Percentiles rank a stretch among this genome's conserved stretches.
Conservation (phyloP, 352 stramenopile species). For the Bremia lactucae region DNA sequence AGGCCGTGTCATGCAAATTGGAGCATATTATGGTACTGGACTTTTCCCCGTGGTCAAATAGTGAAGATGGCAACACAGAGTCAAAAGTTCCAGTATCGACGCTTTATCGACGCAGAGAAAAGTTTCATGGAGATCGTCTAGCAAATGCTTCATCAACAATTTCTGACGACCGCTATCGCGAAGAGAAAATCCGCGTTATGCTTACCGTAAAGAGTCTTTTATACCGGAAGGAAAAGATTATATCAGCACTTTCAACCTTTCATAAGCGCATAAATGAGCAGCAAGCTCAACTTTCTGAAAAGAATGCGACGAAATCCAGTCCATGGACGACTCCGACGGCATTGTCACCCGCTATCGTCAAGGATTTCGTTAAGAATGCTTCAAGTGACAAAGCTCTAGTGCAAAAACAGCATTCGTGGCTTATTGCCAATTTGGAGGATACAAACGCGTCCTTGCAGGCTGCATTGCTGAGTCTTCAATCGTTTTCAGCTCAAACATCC, state of each 20-base stretch:
- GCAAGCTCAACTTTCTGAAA: constrained; percentile 8
- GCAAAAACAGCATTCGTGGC: constrained; percentile 55
- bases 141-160: background rate
- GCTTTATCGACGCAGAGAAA: constrained; percentile 16
- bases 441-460: constrained; percentile 50
- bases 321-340: constrained; percentile 15
- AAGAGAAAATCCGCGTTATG: constrained; percentile 33
- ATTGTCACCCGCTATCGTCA: constrained; percentile 19
- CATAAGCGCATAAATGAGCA: constrained; percentile 27
- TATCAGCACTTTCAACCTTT: constrained; percentile 34
- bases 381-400: constrained; percentile 23
- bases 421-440: constrained; percentile 49
- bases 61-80: constrained; percentile 1
- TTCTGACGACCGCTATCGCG: constrained; percentile 10
- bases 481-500: constrained; percentile 13
- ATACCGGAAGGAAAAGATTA: constrained; percentile 61
- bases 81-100: constrained; percentile 14
- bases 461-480: constrained; percentile 53
- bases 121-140: background rate
- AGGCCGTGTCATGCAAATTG: constrained; percentile 30
- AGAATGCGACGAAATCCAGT: constrained; percentile 18
- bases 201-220: constrained; percentile 48
- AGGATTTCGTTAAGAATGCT: constrained; percentile 14
- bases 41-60: constrained; percentile 14
- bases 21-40: constrained; percentile 49